Evolutionary conservation across 208 protist genomes (phyloP), one percentile per base, ranked within the genome.

Genomic region (Herpetomonas tarakana): DNA sequence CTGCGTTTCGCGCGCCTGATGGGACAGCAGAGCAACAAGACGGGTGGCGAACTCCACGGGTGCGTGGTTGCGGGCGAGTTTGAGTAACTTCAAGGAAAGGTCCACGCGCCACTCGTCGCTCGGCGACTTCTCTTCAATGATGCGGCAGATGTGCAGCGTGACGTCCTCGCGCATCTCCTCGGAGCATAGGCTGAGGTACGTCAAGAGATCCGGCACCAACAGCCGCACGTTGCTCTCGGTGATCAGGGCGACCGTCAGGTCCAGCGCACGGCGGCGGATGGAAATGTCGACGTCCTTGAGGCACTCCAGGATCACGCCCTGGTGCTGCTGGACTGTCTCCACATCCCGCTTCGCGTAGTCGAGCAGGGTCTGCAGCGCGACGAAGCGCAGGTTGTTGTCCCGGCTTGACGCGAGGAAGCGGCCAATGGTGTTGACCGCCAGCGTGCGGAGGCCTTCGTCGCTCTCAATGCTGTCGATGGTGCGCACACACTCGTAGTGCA

Each of bases 361-460:
- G 29, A 92, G 68, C 22, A 99, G 85, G 21, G 94, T 94, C 62
- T 98, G 67, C 3, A 99, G 81, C 0, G 98, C 97, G 0, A 99
- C 98, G 70, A 99, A 99, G 53, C 97, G 92, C 56, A 99, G 94
- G 76, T 99, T 99, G 71, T 99, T 99, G 71, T 99, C 98, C n/a
- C 72, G 72, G 55, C 91, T 97, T 3, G 76, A 79, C 18, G 86
- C 64, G 9, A 99, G 81, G 66, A 99, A 99, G 53, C 97, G 88
- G 49, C 97, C 96, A n/a, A 99, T 88, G 53, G 98, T 99, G 74
- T 98, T 99, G 57, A 99, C 88, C 9, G 96, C 98, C 29, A 99
- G 88, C 18, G 94, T 69, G 19, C 89, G 81, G 39, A 96, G 78
- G 14, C 64, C 81, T 12, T 81, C 77, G 63, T 97, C 92, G 41